These are phyloP conservation scores for Solanum hybrid DNA, from an alignment of 305 asterid genomes.

Conservation along the genomic window DNA sequence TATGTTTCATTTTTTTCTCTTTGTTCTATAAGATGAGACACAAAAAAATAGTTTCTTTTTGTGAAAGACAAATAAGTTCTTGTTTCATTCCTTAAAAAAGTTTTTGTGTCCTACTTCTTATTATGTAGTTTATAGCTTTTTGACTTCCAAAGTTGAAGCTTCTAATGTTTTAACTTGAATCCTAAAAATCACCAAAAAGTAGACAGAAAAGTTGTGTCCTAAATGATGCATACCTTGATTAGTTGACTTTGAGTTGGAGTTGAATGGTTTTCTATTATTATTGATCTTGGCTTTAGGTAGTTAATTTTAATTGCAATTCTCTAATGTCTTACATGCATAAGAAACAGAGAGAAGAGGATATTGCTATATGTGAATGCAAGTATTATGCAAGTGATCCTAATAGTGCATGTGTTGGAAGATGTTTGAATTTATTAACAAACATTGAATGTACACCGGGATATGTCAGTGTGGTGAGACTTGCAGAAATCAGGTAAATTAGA, in stretches of 20 bases:
- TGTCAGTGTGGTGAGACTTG: constrained; percentile 61
- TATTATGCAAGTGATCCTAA: constrained; percentile 48
- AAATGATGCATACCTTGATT: background rate
- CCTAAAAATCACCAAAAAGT: background rate
- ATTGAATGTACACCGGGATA: constrained; percentile 74
- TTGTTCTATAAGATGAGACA: background rate
- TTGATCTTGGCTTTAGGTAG: background rate
- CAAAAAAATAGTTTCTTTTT: background rate
- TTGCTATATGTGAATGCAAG: constrained; percentile 63
- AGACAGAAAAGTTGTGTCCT: background rate
- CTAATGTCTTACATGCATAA: constrained; percentile 29
- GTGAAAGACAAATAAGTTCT: background rate
- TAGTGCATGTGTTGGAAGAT: constrained; percentile 71
- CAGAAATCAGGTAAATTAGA: constrained; percentile 58
- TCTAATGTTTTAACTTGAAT: background rate
- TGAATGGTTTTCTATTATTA: background rate
- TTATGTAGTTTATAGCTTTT: background rate
- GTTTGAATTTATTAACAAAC: constrained; percentile 55
- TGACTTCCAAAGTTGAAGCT: background rate
- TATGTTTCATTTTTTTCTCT: background rate
- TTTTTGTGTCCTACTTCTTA: background rate
- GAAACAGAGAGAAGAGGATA: constrained; percentile 44
- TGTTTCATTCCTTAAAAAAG: background rate
- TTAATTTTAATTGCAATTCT: background rate
- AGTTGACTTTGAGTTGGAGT: background rate